Evolutionary conservation across 2,329 filamentous ascomycete species (phyloP), one percentile per base, ranked within the genome.

Genomic region (Fusarium sp.): DNA sequence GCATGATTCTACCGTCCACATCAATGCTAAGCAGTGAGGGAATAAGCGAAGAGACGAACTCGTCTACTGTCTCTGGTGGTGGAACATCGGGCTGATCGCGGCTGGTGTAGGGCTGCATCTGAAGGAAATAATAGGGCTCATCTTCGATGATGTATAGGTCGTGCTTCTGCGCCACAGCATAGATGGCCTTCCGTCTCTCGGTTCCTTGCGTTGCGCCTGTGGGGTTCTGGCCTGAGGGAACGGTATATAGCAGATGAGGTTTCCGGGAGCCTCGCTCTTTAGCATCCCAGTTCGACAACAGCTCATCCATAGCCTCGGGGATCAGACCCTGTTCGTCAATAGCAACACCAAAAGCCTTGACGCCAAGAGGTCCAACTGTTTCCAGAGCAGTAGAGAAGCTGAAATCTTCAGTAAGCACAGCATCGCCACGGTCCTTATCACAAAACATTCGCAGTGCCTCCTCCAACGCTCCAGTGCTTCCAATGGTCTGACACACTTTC

Each of bases 91-190:
- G 79, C 18, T 84, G 80, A 69, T 85, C 79, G 32, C 84, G 81
- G 16, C 87, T 85, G 3, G 85, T 85, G 80, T 94, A 95, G 0
- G 91, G 89, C 73, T 92, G 89, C 91, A 94, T 93, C 80, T 97
- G 94, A 38, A 97, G 85, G 82, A 95, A 97, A 82, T 97, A 97
- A 82, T 97, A 97, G 3, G 94, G 94, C 78, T 97, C 94, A 78
- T 97, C 94, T 82, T 98, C 94, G 72, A 97, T 83, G 77, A 98
- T 94, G 82, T 88, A 92, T 43, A 97, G 76, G 77, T 97, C 92
- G 80, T 97, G 93, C 82, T 93, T 94, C 78, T 91, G 91, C 32
- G 91, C 92, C 16, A 97, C 86, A 38, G 84, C 84, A 81, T 97
- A 97, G 47, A 97, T 85, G 24, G 89, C 91, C 70, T 85, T 84